Conservation (phyloP, 2,329 filamentous ascomycete species). For the Fusarium sp. region DNA sequence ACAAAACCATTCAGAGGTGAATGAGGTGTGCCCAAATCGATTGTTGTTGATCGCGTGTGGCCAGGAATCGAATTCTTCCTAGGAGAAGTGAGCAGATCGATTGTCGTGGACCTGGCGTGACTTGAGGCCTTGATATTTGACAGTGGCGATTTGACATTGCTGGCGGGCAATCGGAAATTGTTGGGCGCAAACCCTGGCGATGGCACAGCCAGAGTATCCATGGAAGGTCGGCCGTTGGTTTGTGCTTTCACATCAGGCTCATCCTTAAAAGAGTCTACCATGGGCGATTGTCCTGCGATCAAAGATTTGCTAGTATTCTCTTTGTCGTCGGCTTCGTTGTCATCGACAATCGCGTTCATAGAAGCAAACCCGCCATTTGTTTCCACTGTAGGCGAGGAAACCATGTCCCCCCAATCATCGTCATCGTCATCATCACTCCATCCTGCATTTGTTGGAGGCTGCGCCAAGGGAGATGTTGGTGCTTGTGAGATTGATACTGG, state of each 20-base stretch:
- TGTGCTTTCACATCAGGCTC: not conserved
- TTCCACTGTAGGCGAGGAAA: constrained; percentile 50
- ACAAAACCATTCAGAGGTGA: constrained; percentile 25
- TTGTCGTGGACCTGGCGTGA: constrained; percentile 36
- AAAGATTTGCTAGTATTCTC: constrained; percentile 15
- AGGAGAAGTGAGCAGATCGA: constrained; percentile 20
- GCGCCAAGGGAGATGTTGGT: constrained; percentile 39
- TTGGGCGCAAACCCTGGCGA: constrained; percentile 5
- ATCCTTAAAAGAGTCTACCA: constrained; percentile 7
- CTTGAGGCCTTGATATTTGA: constrained; percentile 2
- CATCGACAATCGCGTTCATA: constrained; percentile 28
- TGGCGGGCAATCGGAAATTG: not conserved
- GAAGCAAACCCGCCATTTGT: constrained; percentile 36
- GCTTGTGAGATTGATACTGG: constrained; percentile 33
- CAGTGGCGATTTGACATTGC: not conserved
- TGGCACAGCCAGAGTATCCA: constrained; percentile 13
- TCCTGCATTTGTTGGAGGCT: constrained; percentile 34
- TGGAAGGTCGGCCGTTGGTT: constrained; percentile 19
- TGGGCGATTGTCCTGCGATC: constrained; percentile 11
- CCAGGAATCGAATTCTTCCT: constrained; percentile 15
- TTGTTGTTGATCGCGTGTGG: constrained; percentile 32
- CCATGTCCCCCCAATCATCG: constrained; percentile 72
- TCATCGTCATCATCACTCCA: constrained; percentile 54
- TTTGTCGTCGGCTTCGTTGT: not conserved
- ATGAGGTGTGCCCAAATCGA: constrained; percentile 22